Evolutionary conservation across 2,329 filamentous ascomycete genomes (phyloP).

Genomic region (Trichophyton benhamiae): DNA sequence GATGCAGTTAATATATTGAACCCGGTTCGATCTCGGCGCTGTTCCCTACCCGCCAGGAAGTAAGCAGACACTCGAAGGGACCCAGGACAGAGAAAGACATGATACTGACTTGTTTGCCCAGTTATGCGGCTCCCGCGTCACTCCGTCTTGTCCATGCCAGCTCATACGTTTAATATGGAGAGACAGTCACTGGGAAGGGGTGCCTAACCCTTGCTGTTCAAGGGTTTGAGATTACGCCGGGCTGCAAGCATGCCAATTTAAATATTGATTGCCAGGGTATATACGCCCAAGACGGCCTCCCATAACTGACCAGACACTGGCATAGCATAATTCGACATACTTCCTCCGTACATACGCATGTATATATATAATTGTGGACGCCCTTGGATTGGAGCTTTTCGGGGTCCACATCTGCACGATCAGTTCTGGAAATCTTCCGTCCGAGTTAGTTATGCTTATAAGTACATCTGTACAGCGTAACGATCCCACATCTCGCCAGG

Average conservation of each 20-base stretch:
- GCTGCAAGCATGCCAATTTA: neutral
- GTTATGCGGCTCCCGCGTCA: neutral
- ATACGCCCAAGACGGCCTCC: neutral
- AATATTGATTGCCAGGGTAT: neutral
- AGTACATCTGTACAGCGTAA: neutral
- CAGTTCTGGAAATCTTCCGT: slow-evolving; percentile 1
- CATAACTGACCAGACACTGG: neutral
- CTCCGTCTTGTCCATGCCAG: neutral
- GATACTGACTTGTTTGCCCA: neutral
- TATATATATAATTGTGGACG: neutral
- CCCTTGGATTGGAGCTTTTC: neutral
- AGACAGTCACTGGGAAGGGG: neutral
- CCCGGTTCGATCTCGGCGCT: neutral
- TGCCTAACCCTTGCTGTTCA: neutral
- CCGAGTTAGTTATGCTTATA: neutral
- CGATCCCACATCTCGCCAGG: neutral
- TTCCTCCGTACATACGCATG: neutral
- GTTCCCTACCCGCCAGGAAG: neutral
- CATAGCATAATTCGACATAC: too few species aligned
- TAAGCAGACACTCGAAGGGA: neutral
- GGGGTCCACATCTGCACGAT: slow-evolving; percentile 3
- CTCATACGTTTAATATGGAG: neutral
- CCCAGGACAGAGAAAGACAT: neutral
- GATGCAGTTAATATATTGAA: neutral
- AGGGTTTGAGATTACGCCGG: neutral